Percentiles rank a stretch among this genome's conserved stretches.
These are phyloP conservation scores for Rhexocercosporidium sp. DNA, from an alignment of 2,329 filamentous ascomycete genomes.

Conservation along the genomic window DNA sequence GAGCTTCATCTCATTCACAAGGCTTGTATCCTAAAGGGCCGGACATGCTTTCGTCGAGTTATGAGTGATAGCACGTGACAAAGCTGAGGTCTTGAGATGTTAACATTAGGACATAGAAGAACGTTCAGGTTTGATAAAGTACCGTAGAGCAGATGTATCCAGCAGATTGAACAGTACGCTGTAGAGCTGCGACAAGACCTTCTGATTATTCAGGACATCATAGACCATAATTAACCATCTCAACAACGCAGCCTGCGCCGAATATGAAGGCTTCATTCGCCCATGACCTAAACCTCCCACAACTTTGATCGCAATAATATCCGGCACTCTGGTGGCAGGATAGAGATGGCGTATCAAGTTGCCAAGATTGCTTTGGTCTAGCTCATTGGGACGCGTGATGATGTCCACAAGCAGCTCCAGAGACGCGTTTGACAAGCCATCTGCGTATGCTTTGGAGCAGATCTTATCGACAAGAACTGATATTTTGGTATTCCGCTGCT, in stretches of 20 bases:
- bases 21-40: slow-evolving; percentile 80
- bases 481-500: slow-evolving; percentile 66
- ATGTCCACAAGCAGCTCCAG: slow-evolving; percentile 70
- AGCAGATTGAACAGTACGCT: slow-evolving; percentile 80
- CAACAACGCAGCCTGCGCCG: slow-evolving; percentile 72
- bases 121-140: slow-evolving; percentile 26
- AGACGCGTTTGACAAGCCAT: slow-evolving; percentile 66
- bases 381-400: slow-evolving; percentile 66
- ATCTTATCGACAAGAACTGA: slow-evolving; percentile 69
- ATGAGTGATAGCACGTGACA: slow-evolving; percentile 81
- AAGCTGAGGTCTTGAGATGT: slow-evolving; percentile 47
- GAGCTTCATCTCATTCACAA: slow-evolving; percentile 45
- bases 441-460: slow-evolving; percentile 66
- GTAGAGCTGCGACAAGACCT: slow-evolving; percentile 71
- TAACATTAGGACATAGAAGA: slow-evolving; percentile 12
- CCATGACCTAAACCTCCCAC: slow-evolving; percentile 80
- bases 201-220: slow-evolving; percentile 68
- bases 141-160: slow-evolving; percentile 79
- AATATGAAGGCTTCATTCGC: slow-evolving; percentile 72
- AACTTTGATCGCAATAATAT: slow-evolving; percentile 65
- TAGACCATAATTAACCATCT: slow-evolving; percentile 82
- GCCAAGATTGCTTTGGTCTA: slow-evolving; percentile 77
- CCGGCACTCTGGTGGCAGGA: slow-evolving; percentile 67
- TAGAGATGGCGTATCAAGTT: slow-evolving; percentile 77
- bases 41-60: slow-evolving; percentile 81